Evolutionary conservation across 2,329 filamentous ascomycete species (phyloP), one percentile per base, ranked within the genome.

Genomic region (Xylaria sp.): DNA sequence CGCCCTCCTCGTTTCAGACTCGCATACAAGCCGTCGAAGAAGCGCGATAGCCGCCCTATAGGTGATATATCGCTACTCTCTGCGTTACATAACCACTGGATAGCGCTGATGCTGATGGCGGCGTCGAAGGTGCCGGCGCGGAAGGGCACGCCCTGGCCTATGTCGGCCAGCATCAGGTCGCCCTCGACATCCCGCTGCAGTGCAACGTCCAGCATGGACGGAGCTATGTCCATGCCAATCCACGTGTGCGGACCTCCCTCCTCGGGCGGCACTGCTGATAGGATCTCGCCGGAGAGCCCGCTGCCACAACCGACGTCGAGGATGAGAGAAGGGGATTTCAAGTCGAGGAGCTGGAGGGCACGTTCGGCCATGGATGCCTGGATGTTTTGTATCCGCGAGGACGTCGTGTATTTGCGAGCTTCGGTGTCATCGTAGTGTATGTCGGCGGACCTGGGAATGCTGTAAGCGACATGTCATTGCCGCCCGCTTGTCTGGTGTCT

Each of bases 31-130:
- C 94, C 94, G 76, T 97, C 94, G 80, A 99, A 99, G 79, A 99
- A 99, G 54, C 95, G 86, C 4, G 89, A 87, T 31, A 99, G 82
- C 6, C 96, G 85, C 0, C 92, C 93, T 33, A 92, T 88, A 0
- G 94, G 92, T 0, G 88, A 92, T 0, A 96, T 94, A 59, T 97
- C 94, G 78, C 89, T 93, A 68, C 88, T 92, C 80, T 98, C 96
- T 49, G 95, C 96, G 80, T 97, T 98, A 81, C 96, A 99, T 36
- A 99, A 86, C 96, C 96, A 99, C 81, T 99, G 96, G n/a, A 99
- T 92, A 0, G 96, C 96, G 74, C 90, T 94, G 79, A 99, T 98
- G 77, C 91, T 94, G 75, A 99, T 94, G 25, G 96, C 96, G 0
- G 95, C 96, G 79, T 99, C 96, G 78, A 99, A 99, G 0, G 91